Evolutionary conservation across 441 rosid species (phyloP).

Genomic region (Omphalea diandra): DNA sequence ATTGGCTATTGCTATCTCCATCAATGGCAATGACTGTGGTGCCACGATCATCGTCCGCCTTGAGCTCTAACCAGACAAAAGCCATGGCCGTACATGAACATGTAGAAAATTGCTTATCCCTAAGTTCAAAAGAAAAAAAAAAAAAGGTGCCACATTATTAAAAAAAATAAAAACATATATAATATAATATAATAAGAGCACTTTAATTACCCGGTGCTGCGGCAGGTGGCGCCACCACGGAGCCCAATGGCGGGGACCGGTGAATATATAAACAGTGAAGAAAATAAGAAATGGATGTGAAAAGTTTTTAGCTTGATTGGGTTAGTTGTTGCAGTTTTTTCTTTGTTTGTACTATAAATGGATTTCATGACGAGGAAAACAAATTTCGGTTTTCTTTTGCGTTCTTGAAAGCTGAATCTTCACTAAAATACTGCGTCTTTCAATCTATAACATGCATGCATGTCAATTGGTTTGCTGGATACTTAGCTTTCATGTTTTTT

Average conservation of each 20-base stretch:
- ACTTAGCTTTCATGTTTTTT: too few relatives aligned
- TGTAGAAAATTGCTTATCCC: background rate
- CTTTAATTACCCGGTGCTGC: background rate
- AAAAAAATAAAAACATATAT: background rate
- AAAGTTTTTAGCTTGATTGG: background rate
- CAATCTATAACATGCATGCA: too few relatives aligned
- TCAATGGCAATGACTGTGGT: slow-evolving; percentile 59
- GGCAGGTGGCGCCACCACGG: background rate
- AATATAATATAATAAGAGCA: too few relatives aligned
- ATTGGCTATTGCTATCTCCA: slow-evolving; percentile 64
- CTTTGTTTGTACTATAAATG: background rate
- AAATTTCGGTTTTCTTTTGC: background rate
- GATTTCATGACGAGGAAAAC: background rate
- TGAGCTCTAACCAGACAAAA: background rate
- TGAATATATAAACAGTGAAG: background rate
- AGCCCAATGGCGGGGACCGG: background rate
- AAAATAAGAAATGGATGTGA: background rate
- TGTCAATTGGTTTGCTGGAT: too few relatives aligned
- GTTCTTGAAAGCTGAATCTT: too few relatives aligned
- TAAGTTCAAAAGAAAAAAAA: background rate
- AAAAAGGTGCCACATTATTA: background rate
- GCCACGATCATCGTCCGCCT: background rate
- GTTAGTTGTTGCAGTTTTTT: slow-evolving; percentile 5
- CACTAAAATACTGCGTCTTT: too few relatives aligned
- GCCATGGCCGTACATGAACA: background rate